Conservation (phyloP, 1,284 basidiomycete genomes). For the Trametes polyzona region DNA sequence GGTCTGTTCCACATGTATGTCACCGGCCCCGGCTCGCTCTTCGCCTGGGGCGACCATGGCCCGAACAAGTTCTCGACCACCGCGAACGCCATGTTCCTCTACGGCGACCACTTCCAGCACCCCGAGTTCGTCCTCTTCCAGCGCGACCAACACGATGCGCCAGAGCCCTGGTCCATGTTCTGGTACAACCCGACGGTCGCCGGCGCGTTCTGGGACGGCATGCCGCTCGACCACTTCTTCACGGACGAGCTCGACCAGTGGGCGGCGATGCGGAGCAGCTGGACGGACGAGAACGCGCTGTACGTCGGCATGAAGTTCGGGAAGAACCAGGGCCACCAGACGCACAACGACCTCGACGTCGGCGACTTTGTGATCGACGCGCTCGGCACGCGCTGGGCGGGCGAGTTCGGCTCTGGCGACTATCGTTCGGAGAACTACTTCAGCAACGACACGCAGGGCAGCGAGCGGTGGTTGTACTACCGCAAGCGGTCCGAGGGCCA, state of each 20-base stretch:
- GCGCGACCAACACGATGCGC: conserved; percentile 87
- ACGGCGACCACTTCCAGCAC: conserved; percentile 66
- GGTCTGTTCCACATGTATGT: conserved; percentile 93
- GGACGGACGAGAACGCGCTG: conserved; percentile 86
- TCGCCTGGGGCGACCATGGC: conserved; percentile 93
- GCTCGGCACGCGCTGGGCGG: conserved; percentile 93
- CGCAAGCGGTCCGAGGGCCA: conserved; percentile 97
- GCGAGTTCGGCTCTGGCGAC: conserved; percentile 90
- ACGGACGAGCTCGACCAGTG: conserved; percentile 74
- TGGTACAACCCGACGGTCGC: conserved; percentile 88
- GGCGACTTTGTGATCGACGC: conserved; percentile 98
- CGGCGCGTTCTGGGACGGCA: conserved; percentile 92
- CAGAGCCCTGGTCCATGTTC: conserved; percentile 95
- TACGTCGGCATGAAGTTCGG: conserved; percentile 92
- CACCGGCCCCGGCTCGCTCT: conserved; percentile 83
- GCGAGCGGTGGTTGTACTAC: conserved; percentile 88
- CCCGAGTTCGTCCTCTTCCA: conserved; percentile 89
- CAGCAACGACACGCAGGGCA: conserved; percentile 65
- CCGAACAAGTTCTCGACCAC: conserved; percentile 94
- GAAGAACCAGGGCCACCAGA: conserved; percentile 78
- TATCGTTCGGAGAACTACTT: conserved; percentile 81
- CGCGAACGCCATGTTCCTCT: conserved; percentile 78
- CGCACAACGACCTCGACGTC: conserved; percentile 91
- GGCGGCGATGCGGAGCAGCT: conserved; percentile 90
- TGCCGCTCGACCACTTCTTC: conserved; percentile 85